phyloP scores from a whole-genome alignment of 2,329 filamentous ascomycete species.

The Cyphellophora attinorum region DNA sequence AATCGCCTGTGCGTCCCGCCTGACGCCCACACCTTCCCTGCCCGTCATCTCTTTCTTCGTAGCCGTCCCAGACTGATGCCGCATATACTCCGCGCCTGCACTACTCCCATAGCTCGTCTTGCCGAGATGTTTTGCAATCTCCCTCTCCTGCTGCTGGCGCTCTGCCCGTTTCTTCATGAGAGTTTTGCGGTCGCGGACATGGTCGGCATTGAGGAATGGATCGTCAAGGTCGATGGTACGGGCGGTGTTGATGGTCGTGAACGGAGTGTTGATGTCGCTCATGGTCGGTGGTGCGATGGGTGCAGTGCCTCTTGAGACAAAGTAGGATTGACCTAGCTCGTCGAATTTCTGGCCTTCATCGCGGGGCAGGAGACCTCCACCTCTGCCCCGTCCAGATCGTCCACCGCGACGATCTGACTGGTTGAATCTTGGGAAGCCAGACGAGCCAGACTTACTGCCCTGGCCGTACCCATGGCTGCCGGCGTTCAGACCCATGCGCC shows the following conservation, averaged over 20 bases:
- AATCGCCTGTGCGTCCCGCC: not conserved
- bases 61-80: conserved; percentile 12
- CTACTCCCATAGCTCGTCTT: conserved; percentile 21
- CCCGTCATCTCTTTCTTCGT: not conserved
- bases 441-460: no score
- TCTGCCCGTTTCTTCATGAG: conserved; percentile 32
- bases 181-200: conserved; percentile 32
- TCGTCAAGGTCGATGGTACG: conserved; percentile 29
- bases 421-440: not conserved
- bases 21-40: no score
- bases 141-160: conserved; percentile 33
- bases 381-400: no score
- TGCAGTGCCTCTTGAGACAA: no score
- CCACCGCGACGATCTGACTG: no score
- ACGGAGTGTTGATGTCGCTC: no score
- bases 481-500: conserved; percentile 70
- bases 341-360: not conserved
- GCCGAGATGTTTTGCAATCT: conserved; percentile 33
- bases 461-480: conserved; percentile 46
- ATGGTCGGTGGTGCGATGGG: no score
- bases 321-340: not conserved
- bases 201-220: conserved; percentile 31
- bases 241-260: conserved; percentile 22
- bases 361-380: not conserved
- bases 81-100: conserved; percentile 36